Evolutionary conservation across 768 basidiomycete genomes (phyloP).

Genomic region (Gloeopeniophorella convolvens): DNA sequence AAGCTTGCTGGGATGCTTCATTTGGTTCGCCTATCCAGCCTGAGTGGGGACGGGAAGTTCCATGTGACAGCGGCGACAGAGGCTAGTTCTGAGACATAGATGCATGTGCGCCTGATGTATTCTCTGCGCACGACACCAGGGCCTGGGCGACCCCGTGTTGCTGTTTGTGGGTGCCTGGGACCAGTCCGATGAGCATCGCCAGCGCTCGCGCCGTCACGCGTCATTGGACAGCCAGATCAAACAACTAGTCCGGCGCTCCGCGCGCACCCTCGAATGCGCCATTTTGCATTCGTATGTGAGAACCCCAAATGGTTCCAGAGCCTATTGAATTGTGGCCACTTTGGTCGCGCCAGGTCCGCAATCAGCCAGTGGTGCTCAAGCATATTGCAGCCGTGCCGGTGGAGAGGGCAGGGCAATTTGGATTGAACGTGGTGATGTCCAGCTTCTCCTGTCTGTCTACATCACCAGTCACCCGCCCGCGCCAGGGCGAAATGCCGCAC

Average conservation of each 20-base stretch:
- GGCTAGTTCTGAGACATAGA: neutral
- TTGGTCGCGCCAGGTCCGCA: neutral
- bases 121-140: conserved; percentile 6
- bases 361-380: too few species aligned
- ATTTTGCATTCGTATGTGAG: neutral
- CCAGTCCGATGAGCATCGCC: conserved; percentile 4
- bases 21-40: too few species aligned
- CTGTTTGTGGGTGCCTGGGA: conserved; percentile 11
- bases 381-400: neutral
- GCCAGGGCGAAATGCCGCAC: conserved; percentile 12
- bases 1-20: too few species aligned
- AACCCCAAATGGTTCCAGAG: too few species aligned
- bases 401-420: neutral
- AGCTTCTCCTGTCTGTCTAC: neutral
- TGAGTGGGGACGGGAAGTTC: too few species aligned
- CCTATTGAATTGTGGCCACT: too few species aligned
- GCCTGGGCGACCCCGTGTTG: conserved; percentile 16
- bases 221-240: conserved; percentile 14
- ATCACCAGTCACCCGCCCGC: too few species aligned
- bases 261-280: neutral
- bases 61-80: too few species aligned
- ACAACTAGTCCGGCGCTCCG: conserved; percentile 15
- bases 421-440: too few species aligned
- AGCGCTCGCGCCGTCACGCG: conserved; percentile 17
- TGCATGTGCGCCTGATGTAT: neutral